Base-by-base conservation (phyloP, 148 eudicot species). In the Amaranthus palmeri region DNA sequence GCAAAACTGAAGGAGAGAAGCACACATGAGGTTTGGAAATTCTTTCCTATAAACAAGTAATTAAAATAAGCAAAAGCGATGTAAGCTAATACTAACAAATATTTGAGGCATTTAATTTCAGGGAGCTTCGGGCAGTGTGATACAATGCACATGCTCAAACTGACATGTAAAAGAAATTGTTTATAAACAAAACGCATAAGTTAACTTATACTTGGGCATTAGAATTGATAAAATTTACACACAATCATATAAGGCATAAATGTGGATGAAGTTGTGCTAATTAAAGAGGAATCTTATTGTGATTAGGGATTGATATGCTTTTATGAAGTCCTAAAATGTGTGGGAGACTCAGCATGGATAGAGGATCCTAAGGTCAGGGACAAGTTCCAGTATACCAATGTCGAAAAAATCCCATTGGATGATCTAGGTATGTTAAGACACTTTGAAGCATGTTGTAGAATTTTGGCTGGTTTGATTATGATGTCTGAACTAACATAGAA, bases 301-400 rank as follows among this genome's bases (percentile, higher is more conserved):
- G 8, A 48, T 18, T 42, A 95, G 97, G 89, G 85, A 73, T 81
- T 92, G 73, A 76, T 81, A 43, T 79, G 86, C 60, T 86, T 92
- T 67, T 92, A 89, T 68, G 83, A 72, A 57, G 88, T 87, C 63
- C 75, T 96, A 70, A 86, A 81, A 85, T 80, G 88, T 73, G 73
- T 96, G 49, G 96, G 85, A 72, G 89, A 87, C 60, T 78, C 88
- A 11, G 65, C 82, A 50, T 96, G 99, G 99, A 83, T 79, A 69
- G 75, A 87, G 71, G 85, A 81, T 50, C 84, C 78, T 54, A 80
- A 78, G 69, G 90, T 83, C 83, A 84, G 81, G 87, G 84, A 80
- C 41, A 85, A 81, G 76, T 82, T 85, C 81, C 79, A 80, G 64
- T 63, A 54, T 36, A 69, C 71, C 50, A 71, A 79, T 54, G 79